Evolutionary conservation across 441 rosid species (phyloP).

Genomic region (Corymbia citriodora): DNA sequence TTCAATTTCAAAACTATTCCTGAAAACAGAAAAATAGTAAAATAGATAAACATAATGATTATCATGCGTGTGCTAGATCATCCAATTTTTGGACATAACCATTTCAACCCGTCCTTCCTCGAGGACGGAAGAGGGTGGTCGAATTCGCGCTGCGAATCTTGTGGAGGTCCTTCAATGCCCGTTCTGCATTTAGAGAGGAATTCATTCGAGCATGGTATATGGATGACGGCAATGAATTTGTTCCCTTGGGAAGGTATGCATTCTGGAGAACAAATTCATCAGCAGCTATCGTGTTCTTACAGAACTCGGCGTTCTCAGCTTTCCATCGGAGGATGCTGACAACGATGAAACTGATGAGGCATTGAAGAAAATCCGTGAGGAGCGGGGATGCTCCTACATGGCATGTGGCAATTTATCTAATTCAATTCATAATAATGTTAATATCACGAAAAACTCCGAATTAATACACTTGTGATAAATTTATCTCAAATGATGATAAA

Average conservation of each 20-base stretch:
- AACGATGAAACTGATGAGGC: not conserved
- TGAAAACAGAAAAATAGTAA: too few species aligned
- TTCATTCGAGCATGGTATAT: slow-evolving; percentile 9
- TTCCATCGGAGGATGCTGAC: not conserved
- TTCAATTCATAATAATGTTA: not conserved
- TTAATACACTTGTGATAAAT: too few species aligned
- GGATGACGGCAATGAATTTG: slow-evolving; percentile 7
- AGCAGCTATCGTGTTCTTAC: not conserved
- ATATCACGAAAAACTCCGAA: too few species aligned
- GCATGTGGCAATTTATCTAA: not conserved
- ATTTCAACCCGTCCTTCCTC: not conserved
- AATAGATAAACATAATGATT: too few species aligned
- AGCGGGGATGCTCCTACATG: not conserved
- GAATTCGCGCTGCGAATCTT: not conserved
- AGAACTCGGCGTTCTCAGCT: not conserved
- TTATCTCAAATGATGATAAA: too few species aligned
- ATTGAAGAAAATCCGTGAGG: not conserved
- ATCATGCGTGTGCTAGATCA: too few species aligned
- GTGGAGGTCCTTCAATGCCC: not conserved
- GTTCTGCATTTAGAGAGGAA: not conserved
- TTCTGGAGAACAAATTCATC: not conserved
- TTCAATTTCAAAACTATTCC: not conserved
- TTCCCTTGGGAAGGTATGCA: slow-evolving; percentile 2
- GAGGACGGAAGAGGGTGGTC: not conserved
- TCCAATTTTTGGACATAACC: not conserved